A percentile compares a stretch with the other conserved stretches of the same genome.
These are phyloP conservation scores for Beauveria asiatica DNA, from an alignment of 2,329 filamentous ascomycete genomes.

Conservation along the genomic window DNA sequence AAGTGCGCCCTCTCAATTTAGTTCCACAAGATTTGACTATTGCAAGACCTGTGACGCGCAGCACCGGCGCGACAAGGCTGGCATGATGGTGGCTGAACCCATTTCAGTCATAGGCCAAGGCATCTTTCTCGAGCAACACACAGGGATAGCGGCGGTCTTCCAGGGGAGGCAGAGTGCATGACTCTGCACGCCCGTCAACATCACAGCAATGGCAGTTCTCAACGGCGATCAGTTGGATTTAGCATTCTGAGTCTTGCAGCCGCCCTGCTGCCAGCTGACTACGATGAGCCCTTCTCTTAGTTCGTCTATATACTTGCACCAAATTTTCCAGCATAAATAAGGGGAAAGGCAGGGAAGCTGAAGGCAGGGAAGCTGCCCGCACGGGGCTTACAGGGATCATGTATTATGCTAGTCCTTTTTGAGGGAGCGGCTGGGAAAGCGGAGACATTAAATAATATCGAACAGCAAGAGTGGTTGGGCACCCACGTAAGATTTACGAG, in stretches of 20 bases:
- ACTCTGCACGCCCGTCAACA: too few relatives aligned
- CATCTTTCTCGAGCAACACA: too few relatives aligned
- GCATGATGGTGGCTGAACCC: not conserved
- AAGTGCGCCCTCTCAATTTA: not conserved
- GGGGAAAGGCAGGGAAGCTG: not conserved
- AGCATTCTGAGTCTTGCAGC: not conserved
- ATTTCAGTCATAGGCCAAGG: too few relatives aligned
- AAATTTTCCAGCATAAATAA: not conserved
- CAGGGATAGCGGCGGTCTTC: too few relatives aligned
- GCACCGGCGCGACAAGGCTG: not conserved
- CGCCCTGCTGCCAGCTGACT: not conserved
- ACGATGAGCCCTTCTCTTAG: not conserved
- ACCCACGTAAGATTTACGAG: too few relatives aligned
- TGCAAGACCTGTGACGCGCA: not conserved
- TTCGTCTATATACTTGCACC: not conserved
- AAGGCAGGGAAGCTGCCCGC: not conserved
- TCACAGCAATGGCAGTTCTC: too few relatives aligned
- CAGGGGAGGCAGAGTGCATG: too few relatives aligned
- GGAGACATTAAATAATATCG: not conserved
- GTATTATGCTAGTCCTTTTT: not conserved
- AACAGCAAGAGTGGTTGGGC: too few relatives aligned
- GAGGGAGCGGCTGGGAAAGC: not conserved
- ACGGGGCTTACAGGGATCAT: not conserved
- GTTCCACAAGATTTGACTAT: not conserved
- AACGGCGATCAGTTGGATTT: not conserved